Percentiles rank a stretch among this genome's conserved stretches.
Evolutionary conservation across 352 stramenopile genomes (phyloP).

Genomic region (Phytophthora crassamura): DNA sequence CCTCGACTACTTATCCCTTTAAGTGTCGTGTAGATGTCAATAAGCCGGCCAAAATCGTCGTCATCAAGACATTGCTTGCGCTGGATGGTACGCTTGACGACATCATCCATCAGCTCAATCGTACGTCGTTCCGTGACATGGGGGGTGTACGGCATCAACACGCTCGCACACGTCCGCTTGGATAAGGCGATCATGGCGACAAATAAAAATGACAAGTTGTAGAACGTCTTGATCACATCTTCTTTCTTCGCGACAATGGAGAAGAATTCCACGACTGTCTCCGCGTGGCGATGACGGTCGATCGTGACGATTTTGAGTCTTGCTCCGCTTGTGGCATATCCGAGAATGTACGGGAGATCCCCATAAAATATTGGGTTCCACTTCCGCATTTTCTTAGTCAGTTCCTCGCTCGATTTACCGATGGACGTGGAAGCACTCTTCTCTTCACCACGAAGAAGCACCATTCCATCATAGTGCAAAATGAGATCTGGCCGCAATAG

Average conservation of each 20-base stretch:
- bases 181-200: no score
- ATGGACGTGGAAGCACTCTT: constrained; percentile 2
- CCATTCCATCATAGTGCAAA: not conserved
- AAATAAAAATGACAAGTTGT: no score
- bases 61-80: no score
- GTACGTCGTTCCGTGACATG: no score
- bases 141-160: no score
- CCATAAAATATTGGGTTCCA: constrained; percentile 33
- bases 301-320: constrained; percentile 25
- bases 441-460: constrained; percentile 23
- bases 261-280: not conserved
- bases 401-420: constrained; percentile 1
- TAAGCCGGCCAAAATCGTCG: no score
- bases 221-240: not conserved
- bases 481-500: not conserved
- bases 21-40: no score
- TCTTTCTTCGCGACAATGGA: constrained; percentile 11
- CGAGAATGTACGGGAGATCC: constrained; percentile 32
- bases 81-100: no score
- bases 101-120: no score
- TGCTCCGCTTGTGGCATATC: constrained; percentile 16
- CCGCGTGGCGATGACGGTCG: not conserved
- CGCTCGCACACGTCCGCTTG: no score
- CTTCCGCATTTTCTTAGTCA: no score
- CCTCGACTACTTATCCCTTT: no score